phyloP scores from a whole-genome alignment of 257 asterid species.

The Anisodus tanguticus region DNA sequence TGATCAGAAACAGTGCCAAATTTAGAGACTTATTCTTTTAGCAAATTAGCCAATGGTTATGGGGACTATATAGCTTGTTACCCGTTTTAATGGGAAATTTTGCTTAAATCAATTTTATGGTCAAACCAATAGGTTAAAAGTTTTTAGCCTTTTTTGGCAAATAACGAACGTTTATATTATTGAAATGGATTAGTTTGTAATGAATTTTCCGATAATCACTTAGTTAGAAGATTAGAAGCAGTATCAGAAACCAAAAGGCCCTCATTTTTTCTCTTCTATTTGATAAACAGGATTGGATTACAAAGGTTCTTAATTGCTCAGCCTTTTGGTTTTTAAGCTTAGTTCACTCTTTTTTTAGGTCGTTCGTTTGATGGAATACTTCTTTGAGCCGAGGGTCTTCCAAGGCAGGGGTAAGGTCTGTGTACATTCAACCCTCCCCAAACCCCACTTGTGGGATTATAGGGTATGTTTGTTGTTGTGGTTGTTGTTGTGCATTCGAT shows the following conservation, averaged over 20 bases:
- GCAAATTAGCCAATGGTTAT: not conserved
- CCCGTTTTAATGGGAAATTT: not conserved
- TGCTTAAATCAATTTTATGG: not conserved
- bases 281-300: not conserved
- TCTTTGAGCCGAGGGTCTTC: no score
- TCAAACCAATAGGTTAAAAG: not conserved
- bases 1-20: not conserved
- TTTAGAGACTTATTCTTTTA: not conserved
- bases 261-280: not conserved
- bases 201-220: not conserved
- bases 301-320: not conserved
- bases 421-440: no score
- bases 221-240: not conserved
- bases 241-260: not conserved
- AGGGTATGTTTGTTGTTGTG: no score
- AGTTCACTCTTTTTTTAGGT: not conserved
- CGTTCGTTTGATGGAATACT: not conserved
- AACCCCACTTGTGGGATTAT: no score
- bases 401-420: no score
- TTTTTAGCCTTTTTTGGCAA: not conserved
- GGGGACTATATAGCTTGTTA: not conserved
- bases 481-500: no score
- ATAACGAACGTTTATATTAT: not conserved
- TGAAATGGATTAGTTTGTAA: constrained; percentile 6
- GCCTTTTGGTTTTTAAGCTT: not conserved